Base-by-base conservation (phyloP, 345 rosid genomes). In the Geranium rotundifolium region DNA sequence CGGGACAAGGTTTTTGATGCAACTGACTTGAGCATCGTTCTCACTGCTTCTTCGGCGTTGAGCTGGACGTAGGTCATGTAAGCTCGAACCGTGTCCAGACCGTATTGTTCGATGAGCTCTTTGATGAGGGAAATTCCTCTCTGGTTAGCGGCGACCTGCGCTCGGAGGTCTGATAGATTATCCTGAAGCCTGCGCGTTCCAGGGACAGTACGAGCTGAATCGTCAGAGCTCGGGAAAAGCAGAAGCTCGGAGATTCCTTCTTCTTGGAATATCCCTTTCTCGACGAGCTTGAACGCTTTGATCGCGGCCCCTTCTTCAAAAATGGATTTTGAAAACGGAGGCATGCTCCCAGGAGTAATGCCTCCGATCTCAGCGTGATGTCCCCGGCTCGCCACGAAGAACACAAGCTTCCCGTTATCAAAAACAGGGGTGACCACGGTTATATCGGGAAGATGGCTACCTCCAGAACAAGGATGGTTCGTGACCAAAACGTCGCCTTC, bases 301-400 rank as follows among this genome's bases (percentile, higher is more conserved):
- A 93, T 87, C 7, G 99, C 91, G 54, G 97, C 97, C 29, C 99
- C 99, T 81, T 91, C 95, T 68, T 93, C 99, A 88, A 88, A 88
- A 72, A 93, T 87, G 58, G 80, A 85, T 82, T 90, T 93, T 30
- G 96, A 93, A 77, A 93, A 93, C 19, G 96, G 99, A 2, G 97
- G 99, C 99, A 93, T 90, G 79, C 99, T 93, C 74, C 99, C 99
- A 5, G 99, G 99, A 60, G 97, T 90, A 54, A 88, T 85, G 56
- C 99, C 99, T 8, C 99, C 99, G n/a, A 88, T 91, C 79, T 93
- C 99, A 19, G 99, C 99, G 75, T 93, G 99, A 74, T 90, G 97
- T 15, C 99, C 99, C 77, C 97, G 80, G 67, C 96, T 88, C 41
- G 99, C 97, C 60, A 93, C 97, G n/a, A 93, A 90, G 78, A 93